Conservation (phyloP, 768 basidiomycete species). For the Mrakia frigida region DNA sequence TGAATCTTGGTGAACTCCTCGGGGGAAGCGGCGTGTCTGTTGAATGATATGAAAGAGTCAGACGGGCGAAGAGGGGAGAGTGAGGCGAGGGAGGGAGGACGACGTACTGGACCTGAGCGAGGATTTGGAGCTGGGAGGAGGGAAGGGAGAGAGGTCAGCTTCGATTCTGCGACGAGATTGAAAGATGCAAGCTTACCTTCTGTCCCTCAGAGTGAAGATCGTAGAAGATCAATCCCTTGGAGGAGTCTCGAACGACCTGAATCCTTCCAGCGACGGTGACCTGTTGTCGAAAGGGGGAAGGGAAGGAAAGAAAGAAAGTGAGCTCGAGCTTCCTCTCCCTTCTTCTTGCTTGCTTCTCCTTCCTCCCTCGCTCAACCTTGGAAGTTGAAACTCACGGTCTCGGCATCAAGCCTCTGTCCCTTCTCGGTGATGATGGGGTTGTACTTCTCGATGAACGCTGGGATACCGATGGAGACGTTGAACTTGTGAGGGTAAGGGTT, state of each 20-base stretch:
- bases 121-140: constrained; percentile 66
- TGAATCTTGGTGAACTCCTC: constrained; percentile 64
- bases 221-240: constrained; percentile 85
- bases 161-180: not conserved
- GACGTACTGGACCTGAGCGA: constrained; percentile 78
- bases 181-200: constrained; percentile 49
- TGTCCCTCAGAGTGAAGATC: constrained; percentile 86
- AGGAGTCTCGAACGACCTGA: constrained; percentile 77
- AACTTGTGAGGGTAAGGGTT: constrained; percentile 99
- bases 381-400: constrained; percentile 6
- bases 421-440: constrained; percentile 45
- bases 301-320: not conserved
- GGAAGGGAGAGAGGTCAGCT: constrained; percentile 2
- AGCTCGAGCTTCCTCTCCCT: not conserved
- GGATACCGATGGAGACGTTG: constrained; percentile 71
- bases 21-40: constrained; percentile 43
- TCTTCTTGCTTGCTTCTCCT: not conserved
- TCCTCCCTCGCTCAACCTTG: not conserved
- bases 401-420: constrained; percentile 51
- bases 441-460: constrained; percentile 66
- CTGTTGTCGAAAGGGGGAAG: constrained; percentile 28
- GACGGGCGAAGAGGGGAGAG: not conserved
- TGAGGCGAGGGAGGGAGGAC: not conserved
- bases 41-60: not conserved
- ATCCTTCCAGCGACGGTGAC: constrained; percentile 77